phyloP scores from a whole-genome alignment of 164 flowering plant genomes.

The Annona squamosa region DNA sequence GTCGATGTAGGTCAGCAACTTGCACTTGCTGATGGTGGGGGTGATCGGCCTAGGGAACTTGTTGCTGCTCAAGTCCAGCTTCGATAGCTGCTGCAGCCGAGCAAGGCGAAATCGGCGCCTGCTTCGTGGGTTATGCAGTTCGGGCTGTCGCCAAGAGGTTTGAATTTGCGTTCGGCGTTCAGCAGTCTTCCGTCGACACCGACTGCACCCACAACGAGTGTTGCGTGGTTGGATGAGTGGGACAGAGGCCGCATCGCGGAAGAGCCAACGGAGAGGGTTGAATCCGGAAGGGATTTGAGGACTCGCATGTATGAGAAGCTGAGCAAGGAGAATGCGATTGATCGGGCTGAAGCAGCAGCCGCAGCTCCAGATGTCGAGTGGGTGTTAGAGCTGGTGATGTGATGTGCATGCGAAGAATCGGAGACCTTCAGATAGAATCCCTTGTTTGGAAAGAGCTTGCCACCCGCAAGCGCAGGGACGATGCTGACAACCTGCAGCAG shows the following conservation, averaged over 20 bases:
- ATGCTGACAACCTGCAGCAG: slow-evolving; percentile 83
- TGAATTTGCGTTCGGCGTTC: slow-evolving; percentile 38
- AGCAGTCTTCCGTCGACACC: slow-evolving; percentile 40
- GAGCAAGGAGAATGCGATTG: slow-evolving; percentile 50
- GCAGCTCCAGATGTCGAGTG: slow-evolving; percentile 61
- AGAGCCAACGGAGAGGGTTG: slow-evolving; percentile 68
- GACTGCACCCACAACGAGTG: slow-evolving; percentile 23
- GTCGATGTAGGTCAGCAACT: too few relatives aligned
- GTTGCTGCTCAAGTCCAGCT: too few relatives aligned
- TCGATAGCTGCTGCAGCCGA: slow-evolving; percentile 50
- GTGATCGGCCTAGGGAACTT: too few relatives aligned
- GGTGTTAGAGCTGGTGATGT: slow-evolving; percentile 66
- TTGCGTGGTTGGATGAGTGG: slow-evolving; percentile 15
- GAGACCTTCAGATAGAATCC: slow-evolving; percentile 92
- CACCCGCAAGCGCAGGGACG: slow-evolving; percentile 85
- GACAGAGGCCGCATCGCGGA: slow-evolving; percentile 23
- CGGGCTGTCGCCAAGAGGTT: slow-evolving; percentile 13
- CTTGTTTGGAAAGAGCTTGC: slow-evolving; percentile 74
- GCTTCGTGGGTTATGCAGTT: slow-evolving; percentile 27
- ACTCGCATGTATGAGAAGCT: slow-evolving; percentile 54
- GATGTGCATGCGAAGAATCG: slow-evolving; percentile 95
- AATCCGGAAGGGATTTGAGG: slow-evolving; percentile 61
- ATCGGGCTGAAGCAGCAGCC: slow-evolving; percentile 20
- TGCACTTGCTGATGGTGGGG: too few relatives aligned
- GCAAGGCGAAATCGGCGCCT: slow-evolving; percentile 46